phyloP scores from a whole-genome alignment of 345 rosid genomes.

The Atalantia buxifolia region DNA sequence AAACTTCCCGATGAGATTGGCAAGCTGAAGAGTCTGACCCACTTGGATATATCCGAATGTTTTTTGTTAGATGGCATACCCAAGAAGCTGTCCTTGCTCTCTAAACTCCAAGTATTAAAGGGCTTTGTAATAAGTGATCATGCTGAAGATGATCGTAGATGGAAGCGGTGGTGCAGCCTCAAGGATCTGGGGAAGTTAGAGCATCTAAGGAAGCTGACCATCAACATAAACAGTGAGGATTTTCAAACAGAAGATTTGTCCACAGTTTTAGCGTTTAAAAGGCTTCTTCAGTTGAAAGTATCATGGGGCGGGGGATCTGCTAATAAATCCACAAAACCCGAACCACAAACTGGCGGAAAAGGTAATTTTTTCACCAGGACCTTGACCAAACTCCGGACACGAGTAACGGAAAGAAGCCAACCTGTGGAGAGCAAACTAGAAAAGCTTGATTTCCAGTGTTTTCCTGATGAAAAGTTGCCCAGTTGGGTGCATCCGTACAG shows the following conservation, averaged over 20 bases:
- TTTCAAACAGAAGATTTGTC: neutral
- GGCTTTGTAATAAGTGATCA: slow-evolving; percentile 52
- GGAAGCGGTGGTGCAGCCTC: slow-evolving; percentile 15
- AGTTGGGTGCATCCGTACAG: slow-evolving; percentile 14
- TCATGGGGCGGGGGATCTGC: neutral
- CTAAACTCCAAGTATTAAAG: slow-evolving; percentile 48
- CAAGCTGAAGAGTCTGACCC: slow-evolving; percentile 35
- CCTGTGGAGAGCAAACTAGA: neutral
- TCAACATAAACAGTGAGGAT: neutral
- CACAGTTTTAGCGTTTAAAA: neutral
- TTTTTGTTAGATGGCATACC: slow-evolving; percentile 50
- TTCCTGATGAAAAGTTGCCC: slow-evolving; percentile 12
- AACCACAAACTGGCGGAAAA: neutral
- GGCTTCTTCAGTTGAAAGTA: neutral
- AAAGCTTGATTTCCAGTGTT: slow-evolving; percentile 29
- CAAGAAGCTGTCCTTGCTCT: slow-evolving; percentile 31
- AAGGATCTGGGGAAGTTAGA: slow-evolving; percentile 6
- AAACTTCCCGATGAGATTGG: slow-evolving; percentile 42
- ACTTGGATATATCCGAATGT: slow-evolving; percentile 56
- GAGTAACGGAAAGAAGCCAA: too few relatives aligned
- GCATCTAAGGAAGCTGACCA: slow-evolving; percentile 27
- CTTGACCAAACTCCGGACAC: neutral
- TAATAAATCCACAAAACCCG: too few relatives aligned
- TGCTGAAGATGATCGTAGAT: neutral
- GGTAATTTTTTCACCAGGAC: neutral